phyloP scores from a whole-genome alignment of 2,329 filamentous ascomycete genomes.

The Fusarium mangiferae region DNA sequence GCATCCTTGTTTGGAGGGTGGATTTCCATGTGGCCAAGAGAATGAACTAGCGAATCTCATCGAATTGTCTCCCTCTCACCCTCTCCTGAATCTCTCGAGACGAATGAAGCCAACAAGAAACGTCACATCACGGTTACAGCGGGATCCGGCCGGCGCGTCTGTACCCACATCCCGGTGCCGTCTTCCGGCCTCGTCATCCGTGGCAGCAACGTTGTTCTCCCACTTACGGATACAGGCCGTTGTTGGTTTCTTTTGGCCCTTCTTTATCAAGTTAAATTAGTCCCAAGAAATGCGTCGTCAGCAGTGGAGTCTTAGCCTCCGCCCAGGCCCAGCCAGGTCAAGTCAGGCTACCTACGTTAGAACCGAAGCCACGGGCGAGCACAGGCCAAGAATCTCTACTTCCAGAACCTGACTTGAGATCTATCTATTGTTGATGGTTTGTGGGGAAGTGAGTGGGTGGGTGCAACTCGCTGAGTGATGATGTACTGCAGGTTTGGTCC shows the following conservation, averaged over 20 bases:
- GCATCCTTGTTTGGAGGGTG: conserved; percentile 15
- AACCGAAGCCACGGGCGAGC: conserved; percentile 6
- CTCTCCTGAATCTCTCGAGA: conserved; percentile 4
- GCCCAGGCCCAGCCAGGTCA: background rate
- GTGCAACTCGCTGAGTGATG: background rate
- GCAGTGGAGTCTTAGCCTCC: conserved; percentile 27
- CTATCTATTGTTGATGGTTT: background rate
- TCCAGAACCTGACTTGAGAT: background rate
- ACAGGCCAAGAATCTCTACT: conserved; percentile 11
- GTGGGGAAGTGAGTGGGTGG: conserved; percentile 2
- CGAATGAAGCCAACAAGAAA: background rate
- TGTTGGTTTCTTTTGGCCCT: background rate
- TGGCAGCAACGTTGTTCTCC: background rate
- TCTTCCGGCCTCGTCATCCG: conserved; percentile 33
- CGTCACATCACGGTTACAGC: conserved; percentile 15
- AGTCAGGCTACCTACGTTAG: background rate
- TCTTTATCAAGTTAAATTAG: conserved; percentile 18
- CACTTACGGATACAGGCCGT: background rate
- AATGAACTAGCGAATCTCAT: background rate
- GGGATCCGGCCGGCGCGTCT: background rate
- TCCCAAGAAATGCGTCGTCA: conserved; percentile 34
- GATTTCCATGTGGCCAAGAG: conserved; percentile 18
- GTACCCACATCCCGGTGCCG: conserved; percentile 38
- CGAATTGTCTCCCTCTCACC: background rate
- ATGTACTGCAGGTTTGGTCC: background rate